Base-by-base conservation (phyloP, 1,284 basidiomycete genomes). In the Leccinum pachyderme region DNA sequence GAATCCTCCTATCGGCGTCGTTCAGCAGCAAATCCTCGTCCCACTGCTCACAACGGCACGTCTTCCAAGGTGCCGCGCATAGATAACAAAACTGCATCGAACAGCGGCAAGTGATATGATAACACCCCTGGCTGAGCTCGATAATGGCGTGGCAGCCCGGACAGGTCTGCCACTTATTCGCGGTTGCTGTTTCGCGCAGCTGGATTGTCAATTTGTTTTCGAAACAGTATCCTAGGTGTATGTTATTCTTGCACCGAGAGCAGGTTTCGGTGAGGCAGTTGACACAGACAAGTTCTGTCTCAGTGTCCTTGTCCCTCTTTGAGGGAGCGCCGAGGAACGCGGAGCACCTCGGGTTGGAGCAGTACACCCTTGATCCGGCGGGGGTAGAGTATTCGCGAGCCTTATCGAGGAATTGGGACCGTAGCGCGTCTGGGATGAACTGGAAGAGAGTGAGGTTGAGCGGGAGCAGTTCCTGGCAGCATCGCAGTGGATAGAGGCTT, bases 71-170 rank as follows among this genome's bases (percentile, higher is more conserved):
- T 22, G 66, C 70, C 8, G 62, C 63, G 61, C 77, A 79, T n/a
- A 73, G 37, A 58, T 79, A 78, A 59, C 77, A 78, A 61, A 79
- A 79, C 57, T 78, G 62, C 7, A 69, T 65, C 22, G 64, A 64
- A 61, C 77, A 78, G 4, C 73, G 67, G 55, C 77, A 79, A 31
- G 71, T 76, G 62, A 79, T 78, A 47, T 79, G 77, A 51, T 70
- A 74, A 56, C 77, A 79, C 0, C 77, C 77, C 13, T 65, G 54
- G 46, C 61, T 65, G 47, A 76, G 74, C 58, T 79, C 77, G 48
- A 79, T 66, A 47, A 79, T 67, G 37, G 68, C 62, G 47, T 66
- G 65, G 61, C 77, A 78, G 2, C 70, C 69, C 1, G 77, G 75
- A 60, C 77, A 78, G 2, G 74, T 72, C 51, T 71, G 65, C 77